Base-by-base conservation (phyloP, 768 basidiomycete genomes). In the Tricholoma sp. region DNA sequence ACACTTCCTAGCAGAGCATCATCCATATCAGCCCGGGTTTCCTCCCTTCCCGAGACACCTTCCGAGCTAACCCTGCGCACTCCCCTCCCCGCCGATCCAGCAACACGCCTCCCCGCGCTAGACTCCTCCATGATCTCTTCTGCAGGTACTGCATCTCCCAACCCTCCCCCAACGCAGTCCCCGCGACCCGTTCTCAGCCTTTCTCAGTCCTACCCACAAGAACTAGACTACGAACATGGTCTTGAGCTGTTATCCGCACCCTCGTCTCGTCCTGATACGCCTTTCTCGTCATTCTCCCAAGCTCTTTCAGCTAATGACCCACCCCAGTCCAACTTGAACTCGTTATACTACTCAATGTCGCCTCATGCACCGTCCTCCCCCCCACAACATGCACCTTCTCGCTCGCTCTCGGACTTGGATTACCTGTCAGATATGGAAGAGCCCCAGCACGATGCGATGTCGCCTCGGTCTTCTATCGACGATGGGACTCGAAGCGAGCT, bases 201-300 rank as follows among this genome's bases (percentile, higher is more conserved):
- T 45, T 78, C 77, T 1, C 76, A 79, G 59, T 71, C 71, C 32
- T 76, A 75, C 59, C 76, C 76, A 2, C 71, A 72, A 58, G 75
- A 76, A 39, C 63, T 78, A 57, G 76, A 77, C 53, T 69, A 72
- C 29, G 78, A 79, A 60, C 73, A 71, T 43, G 76, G 73, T 24
- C 63, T 79, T 22, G 76, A 76, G 55, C 68, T 79, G 22, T 69
- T 79, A 50, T 78, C 76, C 14, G 74, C 76, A 6, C 74, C 77
- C 2, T 75, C 76, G 6, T 78, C 76, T 6, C 71, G 74, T 19
- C 64, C 76, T 1, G 69, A 72, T 16, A 73, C 76, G 5, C 77
- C 76, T 1, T 78, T 77, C 62, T 72, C 72, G 18, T 61, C 65
- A 3, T 50, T 69, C 47, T 67, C 64, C 19, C 61, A 63, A 10